These are phyloP conservation scores for Lactarius deliciosus DNA, from an alignment of 768 basidiomycete genomes.

Conservation along the genomic window DNA sequence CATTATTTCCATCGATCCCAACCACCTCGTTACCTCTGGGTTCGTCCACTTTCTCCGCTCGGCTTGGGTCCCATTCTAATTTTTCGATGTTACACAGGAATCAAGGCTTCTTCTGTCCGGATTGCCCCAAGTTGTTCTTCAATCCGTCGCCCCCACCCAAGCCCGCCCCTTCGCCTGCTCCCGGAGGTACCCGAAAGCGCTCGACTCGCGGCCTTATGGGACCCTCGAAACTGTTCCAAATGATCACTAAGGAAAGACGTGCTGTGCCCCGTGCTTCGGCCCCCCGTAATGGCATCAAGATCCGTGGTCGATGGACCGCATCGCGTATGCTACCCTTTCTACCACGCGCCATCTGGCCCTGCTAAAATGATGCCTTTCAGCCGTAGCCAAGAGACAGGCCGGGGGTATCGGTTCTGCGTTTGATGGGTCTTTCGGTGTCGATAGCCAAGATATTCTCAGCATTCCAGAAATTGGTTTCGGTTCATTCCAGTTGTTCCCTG, in stretches of 20 bases:
- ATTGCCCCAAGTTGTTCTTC: conserved; percentile 36
- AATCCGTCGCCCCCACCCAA: conserved; percentile 20
- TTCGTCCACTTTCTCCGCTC: background rate
- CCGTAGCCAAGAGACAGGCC: conserved; percentile 15
- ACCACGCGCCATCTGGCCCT: background rate
- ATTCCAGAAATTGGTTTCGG: conserved; percentile 39
- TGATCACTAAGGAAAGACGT: conserved; percentile 28
- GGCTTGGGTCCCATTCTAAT: background rate
- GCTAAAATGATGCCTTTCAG: conserved; percentile 13
- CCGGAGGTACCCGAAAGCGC: conserved; percentile 22
- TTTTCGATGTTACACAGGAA: conserved; percentile 15
- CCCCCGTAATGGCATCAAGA: conserved; percentile 19
- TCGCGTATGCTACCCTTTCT: conserved; percentile 23
- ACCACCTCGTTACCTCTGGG: conserved; percentile 42
- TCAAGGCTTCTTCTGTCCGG: conserved; percentile 39
- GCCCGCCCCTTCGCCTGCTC: conserved; percentile 18
- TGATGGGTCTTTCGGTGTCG: conserved; percentile 40
- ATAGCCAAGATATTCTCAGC: conserved; percentile 40
- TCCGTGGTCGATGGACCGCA: conserved; percentile 34
- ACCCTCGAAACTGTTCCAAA: conserved; percentile 24
- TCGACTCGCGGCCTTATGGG: conserved; percentile 27
- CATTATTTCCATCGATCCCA: conserved; percentile 34
- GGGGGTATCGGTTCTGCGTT: conserved; percentile 35
- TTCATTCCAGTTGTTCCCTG: conserved; percentile 43
- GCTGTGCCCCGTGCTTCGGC: conserved; percentile 6